Evolutionary conservation across 768 basidiomycete genomes (phyloP).

Genomic region (Termitomyces eurrhizus): DNA sequence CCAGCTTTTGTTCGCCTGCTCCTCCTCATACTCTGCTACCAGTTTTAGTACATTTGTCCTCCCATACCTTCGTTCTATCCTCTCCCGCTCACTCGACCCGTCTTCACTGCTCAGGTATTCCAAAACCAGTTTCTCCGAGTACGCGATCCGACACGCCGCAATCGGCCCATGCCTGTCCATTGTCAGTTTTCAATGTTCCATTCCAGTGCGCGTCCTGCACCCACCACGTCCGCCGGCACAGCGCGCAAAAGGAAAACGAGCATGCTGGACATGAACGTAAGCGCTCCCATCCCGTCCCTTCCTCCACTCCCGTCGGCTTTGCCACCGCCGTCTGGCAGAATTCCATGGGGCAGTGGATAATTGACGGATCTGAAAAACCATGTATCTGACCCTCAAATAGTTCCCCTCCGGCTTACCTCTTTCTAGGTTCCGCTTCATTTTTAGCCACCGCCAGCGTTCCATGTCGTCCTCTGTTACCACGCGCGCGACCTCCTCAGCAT

Average conservation of each 20-base stretch:
- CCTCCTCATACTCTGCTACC: slow-evolving; percentile 64
- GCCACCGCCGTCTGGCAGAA: slow-evolving; percentile 81
- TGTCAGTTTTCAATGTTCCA: slow-evolving; percentile 8
- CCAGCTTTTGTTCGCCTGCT: slow-evolving; percentile 72
- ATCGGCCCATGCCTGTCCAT: slow-evolving; percentile 75
- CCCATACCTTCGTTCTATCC: slow-evolving; percentile 65
- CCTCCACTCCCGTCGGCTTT: slow-evolving; percentile 43
- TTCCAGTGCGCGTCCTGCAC: slow-evolving; percentile 11
- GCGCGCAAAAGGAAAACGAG: slow-evolving; percentile 76
- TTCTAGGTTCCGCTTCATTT: slow-evolving; percentile 68
- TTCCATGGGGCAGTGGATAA: slow-evolving; percentile 75
- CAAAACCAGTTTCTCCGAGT: slow-evolving; percentile 59
- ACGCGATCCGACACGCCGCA: slow-evolving; percentile 62
- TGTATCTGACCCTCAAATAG: background rate
- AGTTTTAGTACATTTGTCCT: slow-evolving; percentile 55
- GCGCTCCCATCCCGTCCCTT: slow-evolving; percentile 67
- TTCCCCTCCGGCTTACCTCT: slow-evolving; percentile 43
- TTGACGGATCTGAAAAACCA: slow-evolving; percentile 58
- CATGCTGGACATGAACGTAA: slow-evolving; percentile 72
- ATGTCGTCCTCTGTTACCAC: slow-evolving; percentile 65
- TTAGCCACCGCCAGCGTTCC: slow-evolving; percentile 74
- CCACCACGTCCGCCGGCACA: slow-evolving; percentile 79
- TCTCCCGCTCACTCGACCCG: slow-evolving; percentile 41
- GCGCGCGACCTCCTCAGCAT: slow-evolving; percentile 68
- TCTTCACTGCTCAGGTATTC: slow-evolving; percentile 63